Evolutionary conservation across 2,329 filamentous ascomycete genomes (phyloP), one percentile per base, ranked within the genome.

Genomic region (Penicillium sp.): DNA sequence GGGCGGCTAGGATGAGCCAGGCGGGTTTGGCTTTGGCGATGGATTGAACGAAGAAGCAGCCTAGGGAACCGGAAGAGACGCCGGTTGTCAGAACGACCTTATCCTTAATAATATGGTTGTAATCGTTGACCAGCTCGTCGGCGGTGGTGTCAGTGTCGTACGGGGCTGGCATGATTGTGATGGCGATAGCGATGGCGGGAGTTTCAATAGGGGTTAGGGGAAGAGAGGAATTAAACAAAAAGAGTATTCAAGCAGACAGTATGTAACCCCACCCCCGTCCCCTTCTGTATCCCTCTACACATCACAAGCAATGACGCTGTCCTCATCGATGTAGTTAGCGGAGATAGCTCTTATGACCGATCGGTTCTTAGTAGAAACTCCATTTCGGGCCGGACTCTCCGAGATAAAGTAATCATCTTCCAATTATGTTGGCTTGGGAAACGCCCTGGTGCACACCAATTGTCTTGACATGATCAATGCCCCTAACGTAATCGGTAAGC

Each of bases 21-120:
- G 59, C 60, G 0, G 76, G 75, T 10, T 61, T 58, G 27, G 72
- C 67, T 35, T 66, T 57, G 21, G 77, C 74, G 55, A 79, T 66
- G 17, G 68, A 67, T n/a, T 67, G 61, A 9, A 71, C 71, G 21
- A 74, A 75, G 29, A 64, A 61, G 19, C 68, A 68, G 21, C 77
- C 78, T 39, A 80, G 69, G 1, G 69, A 70, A 33, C 70, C 69
- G 9, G 71, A 72, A 19, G 73, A 75, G 8, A 74, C 71, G 12
- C 78, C 76, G 12, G 75, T 79, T 39, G 78, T 75, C 21, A 81
- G 70, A 31, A 81, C 65, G 31, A 61, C 55, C 45, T 71, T 74
- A 55, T 48, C 62, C 51, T 65, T 59, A 36, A 71, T 72, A 12
- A 60, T 35, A 13, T 45, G 10, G 25, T 56, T 39, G 43, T 65